These are phyloP conservation scores for Aspergillus novoparasiticus DNA, from an alignment of 2,329 filamentous ascomycete genomes.

Conservation along the genomic window DNA sequence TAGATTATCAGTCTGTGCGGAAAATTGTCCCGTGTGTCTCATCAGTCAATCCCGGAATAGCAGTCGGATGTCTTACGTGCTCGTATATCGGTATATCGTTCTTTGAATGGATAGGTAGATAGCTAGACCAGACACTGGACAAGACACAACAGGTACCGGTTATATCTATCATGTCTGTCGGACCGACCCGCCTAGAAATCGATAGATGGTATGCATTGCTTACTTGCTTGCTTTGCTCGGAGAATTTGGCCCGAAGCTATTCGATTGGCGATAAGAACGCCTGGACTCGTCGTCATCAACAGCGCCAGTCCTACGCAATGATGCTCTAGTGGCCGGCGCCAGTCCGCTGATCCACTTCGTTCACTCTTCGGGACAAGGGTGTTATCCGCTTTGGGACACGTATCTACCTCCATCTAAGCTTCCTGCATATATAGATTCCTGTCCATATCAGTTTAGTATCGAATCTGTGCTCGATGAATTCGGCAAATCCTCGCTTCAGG, in stretches of 20 bases:
- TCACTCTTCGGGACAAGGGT: neutral
- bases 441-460: constrained; percentile 1
- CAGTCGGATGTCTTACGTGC: neutral
- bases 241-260: neutral
- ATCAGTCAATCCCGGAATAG: neutral
- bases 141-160: no score
- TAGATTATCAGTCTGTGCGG: neutral
- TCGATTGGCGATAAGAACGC: neutral
- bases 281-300: constrained; percentile 13
- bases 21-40: neutral
- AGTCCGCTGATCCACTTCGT: constrained; percentile 1
- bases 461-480: constrained; percentile 1
- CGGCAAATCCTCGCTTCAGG: constrained; percentile 5
- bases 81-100: no score
- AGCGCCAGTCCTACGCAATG: constrained; percentile 12
- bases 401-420: neutral
- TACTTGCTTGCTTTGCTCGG: constrained; percentile 1
- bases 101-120: no score
- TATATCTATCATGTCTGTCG: neutral
- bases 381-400: constrained; percentile 3
- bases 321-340: constrained; percentile 3
- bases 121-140: no score
- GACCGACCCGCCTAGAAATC: constrained; percentile 1
- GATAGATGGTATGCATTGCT: constrained; percentile 4
- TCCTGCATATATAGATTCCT: neutral